These are phyloP conservation scores for Metschnikowia orientalis DNA, from an alignment of 805 yeast genomes.

Conservation along the genomic window DNA sequence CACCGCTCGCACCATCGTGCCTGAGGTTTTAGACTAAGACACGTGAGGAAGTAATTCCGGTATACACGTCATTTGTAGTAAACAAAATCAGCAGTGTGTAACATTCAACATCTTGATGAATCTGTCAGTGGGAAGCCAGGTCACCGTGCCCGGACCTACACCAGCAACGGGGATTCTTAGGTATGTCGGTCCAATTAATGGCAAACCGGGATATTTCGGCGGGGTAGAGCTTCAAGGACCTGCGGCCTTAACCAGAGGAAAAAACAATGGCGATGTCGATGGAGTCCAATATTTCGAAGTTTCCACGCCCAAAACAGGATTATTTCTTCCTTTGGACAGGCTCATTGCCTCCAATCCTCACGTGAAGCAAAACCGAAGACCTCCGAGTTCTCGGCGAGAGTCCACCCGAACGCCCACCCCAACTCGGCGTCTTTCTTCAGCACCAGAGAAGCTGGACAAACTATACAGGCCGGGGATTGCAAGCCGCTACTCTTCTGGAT, in stretches of 20 bases:
- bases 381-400: constrained; percentile 4
- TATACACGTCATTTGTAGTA: no score
- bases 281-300: constrained; percentile 71
- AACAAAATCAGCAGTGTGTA: no score
- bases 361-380: constrained; percentile 12
- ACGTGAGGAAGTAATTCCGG: no score
- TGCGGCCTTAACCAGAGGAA: constrained; percentile 55
- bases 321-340: constrained; percentile 62
- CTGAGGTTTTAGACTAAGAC: no score
- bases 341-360: constrained; percentile 33
- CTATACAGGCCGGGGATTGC: no score
- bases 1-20: no score
- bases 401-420: constrained; percentile 4
- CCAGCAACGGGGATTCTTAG: constrained; percentile 61
- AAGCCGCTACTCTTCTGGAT: no score
- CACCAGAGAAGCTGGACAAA: not conserved
- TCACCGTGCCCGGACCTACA: constrained; percentile 58
- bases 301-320: constrained; percentile 59
- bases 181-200: constrained; percentile 69
- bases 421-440: constrained; percentile 1
- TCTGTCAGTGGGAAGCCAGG: constrained; percentile 30
- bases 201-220: constrained; percentile 71
- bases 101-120: no score
- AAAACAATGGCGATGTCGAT: constrained; percentile 78
- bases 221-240: constrained; percentile 83